Evolutionary conservation across 2,329 filamentous ascomycete genomes (phyloP).

Genomic region (Fusarium newnesense): DNA sequence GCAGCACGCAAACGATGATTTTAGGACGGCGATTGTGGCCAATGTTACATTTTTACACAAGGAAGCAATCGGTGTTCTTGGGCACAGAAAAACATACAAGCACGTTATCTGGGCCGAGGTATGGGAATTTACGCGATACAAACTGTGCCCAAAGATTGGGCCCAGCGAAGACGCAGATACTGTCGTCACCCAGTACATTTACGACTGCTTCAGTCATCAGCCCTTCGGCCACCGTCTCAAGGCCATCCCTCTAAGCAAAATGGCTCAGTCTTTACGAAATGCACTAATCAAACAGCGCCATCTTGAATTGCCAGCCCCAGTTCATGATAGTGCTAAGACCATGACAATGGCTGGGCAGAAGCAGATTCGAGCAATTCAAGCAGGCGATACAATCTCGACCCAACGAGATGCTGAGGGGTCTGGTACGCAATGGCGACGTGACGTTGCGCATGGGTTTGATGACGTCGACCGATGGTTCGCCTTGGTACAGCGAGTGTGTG

Average conservation of each 20-base stretch:
- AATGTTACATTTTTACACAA: slow-evolving; percentile 73
- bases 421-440: slow-evolving; percentile 66
- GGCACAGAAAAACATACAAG: slow-evolving; percentile 37
- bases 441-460: slow-evolving; percentile 53
- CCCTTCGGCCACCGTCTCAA: slow-evolving; percentile 66
- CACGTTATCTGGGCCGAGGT: slow-evolving; percentile 67
- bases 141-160: slow-evolving; percentile 9
- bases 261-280: slow-evolving; percentile 44
- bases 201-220: slow-evolving; percentile 71
- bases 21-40: slow-evolving; percentile 67
- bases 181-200: slow-evolving; percentile 76
- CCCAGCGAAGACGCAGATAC: slow-evolving; percentile 53
- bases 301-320: slow-evolving; percentile 42
- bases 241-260: slow-evolving; percentile 42
- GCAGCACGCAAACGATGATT: slow-evolving; percentile 65
- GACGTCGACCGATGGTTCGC: slow-evolving; percentile 73
- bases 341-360: slow-evolving; percentile 35
- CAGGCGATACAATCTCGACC: slow-evolving; percentile 62
- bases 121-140: slow-evolving; percentile 50
- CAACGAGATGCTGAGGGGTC: slow-evolving; percentile 57
- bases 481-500: slow-evolving; percentile 69
- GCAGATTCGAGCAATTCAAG: slow-evolving; percentile 49
- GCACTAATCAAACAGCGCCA: slow-evolving; percentile 43
- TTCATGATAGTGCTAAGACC: slow-evolving; percentile 38
- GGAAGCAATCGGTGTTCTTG: slow-evolving; percentile 66